Evolutionary conservation across 1,139 yeast genomes (phyloP).

Genomic region (Chernovozyma sophiae-reginae): DNA sequence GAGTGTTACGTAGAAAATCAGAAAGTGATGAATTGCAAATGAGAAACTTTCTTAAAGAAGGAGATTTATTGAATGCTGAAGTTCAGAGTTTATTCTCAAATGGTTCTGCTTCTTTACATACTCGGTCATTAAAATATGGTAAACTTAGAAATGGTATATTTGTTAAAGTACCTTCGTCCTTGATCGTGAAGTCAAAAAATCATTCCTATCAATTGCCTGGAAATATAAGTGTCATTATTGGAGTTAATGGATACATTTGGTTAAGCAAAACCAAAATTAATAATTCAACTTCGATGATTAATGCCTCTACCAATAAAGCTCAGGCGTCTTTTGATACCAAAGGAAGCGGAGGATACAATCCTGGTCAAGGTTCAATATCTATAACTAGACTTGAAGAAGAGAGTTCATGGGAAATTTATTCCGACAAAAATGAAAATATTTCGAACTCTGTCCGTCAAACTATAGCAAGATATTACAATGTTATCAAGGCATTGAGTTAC

Average conservation of each 20-base stretch:
- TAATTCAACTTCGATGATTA: constrained; percentile 16
- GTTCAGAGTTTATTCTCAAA: constrained; percentile 86
- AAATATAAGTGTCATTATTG: constrained; percentile 81
- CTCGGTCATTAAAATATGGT: constrained; percentile 92
- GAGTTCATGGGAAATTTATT: constrained; percentile 92
- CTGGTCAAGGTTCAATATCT: constrained; percentile 61
- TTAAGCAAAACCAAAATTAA: constrained; percentile 61
- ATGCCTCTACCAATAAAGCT: constrained; percentile 25
- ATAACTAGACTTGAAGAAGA: constrained; percentile 91
- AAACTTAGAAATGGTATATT: constrained; percentile 89
- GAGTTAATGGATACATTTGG: constrained; percentile 96
- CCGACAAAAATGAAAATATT: constrained; percentile 80
- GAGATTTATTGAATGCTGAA: constrained; percentile 95
- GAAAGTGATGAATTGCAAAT: constrained; percentile 95
- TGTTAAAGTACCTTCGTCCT: constrained; percentile 72
- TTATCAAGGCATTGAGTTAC: constrained; percentile 71
- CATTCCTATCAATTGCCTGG: constrained; percentile 89
- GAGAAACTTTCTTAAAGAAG: constrained; percentile 92
- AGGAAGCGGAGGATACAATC: constrained; percentile 43
- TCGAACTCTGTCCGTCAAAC: constrained; percentile 59
- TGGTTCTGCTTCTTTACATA: constrained; percentile 92
- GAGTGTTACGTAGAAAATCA: constrained; percentile 86
- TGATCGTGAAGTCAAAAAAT: constrained; percentile 78
- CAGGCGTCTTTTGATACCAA: constrained; percentile 35
- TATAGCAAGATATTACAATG: constrained; percentile 81